phyloP scores from a whole-genome alignment of 306 rosid genomes.

The Inga laurina region DNA sequence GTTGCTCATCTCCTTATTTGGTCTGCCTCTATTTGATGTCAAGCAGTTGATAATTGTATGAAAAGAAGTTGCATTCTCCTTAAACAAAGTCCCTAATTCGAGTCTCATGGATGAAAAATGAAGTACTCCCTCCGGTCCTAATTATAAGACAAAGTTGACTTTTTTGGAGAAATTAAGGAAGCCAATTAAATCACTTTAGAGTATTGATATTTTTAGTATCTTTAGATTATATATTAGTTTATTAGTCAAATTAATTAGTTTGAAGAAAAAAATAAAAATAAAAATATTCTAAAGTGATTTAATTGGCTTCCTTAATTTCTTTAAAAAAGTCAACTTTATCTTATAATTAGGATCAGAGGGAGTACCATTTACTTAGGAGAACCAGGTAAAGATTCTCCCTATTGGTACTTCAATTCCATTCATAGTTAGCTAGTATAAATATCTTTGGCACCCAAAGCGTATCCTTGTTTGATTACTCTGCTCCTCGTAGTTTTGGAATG shows the following conservation, averaged over 20 bases:
- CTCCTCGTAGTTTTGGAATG: neutral
- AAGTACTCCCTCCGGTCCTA: too few relatives aligned
- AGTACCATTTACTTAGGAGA: neutral
- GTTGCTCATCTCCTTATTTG: neutral
- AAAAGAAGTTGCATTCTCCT: neutral
- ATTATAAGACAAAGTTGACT: too few relatives aligned
- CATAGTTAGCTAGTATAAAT: constrained; percentile 16
- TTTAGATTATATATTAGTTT: too few relatives aligned
- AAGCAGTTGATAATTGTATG: neutral
- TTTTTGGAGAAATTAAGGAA: too few relatives aligned
- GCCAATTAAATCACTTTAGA: too few relatives aligned
- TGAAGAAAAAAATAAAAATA: too few relatives aligned
- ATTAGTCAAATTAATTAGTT: too few relatives aligned
- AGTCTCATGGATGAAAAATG: neutral
- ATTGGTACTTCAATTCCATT: neutral
- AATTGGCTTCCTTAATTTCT: too few relatives aligned
- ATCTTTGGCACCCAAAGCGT: neutral
- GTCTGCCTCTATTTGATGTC: neutral
- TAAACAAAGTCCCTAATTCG: neutral
- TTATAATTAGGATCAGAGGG: too few relatives aligned
- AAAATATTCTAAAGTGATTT: too few relatives aligned
- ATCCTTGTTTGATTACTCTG: neutral
- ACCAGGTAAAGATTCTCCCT: neutral
- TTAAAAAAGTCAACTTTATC: too few relatives aligned
- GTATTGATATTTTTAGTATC: too few relatives aligned